Evolutionary conservation across 805 yeast genomes (phyloP), one percentile per base, ranked within the genome.

Genomic region (Teunomyces gatunensis): DNA sequence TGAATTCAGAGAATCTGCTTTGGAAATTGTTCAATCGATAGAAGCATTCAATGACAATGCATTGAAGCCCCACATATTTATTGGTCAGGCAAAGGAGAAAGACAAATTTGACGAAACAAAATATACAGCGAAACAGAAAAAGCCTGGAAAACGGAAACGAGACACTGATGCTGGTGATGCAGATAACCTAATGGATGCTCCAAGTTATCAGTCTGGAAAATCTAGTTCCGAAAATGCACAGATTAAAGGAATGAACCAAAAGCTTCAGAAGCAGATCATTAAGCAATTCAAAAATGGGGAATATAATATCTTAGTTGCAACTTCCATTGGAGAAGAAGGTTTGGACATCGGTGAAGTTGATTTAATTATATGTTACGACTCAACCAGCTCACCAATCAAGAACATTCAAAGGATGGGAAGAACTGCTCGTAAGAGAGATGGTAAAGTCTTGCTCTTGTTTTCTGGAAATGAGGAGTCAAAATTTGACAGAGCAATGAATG

Each of bases 321-420:
- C 99, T 0, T 90, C 97, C 0, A 92, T 94, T 60, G 99, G 98
- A 41, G 99, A 94, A 64, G 99, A 94, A 73, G 99, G 99, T 39
- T 75, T 94, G 54, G 99, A 94, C 72, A 95, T 94, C 54, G 99
- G 99, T 28, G 97, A 95, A 63, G 99, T 94, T 45, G 99, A 94
- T 65, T 63, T 94, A 57, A 92, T 94, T 55, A 77, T 94, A 6
- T 91, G 97, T 61, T 94, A 83, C 66, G 99, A 94, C 59, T 88
- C 96, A 0, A 90, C 97, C 0, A 77, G 90, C 25, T 89, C 96
- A 39, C 97, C 98, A 0, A 92, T 94, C 48, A 88, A 95, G 49
- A 90, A 87, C 56, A 79, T 94, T 35, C 99, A 94, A 63, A 73
- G 99, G 56, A 89, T 94, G 95, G 99, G 99, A 23, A 81, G 99